phyloP scores from a whole-genome alignment of 2,329 filamentous ascomycete genomes.

The Ophiostoma novo-ulmi region DNA sequence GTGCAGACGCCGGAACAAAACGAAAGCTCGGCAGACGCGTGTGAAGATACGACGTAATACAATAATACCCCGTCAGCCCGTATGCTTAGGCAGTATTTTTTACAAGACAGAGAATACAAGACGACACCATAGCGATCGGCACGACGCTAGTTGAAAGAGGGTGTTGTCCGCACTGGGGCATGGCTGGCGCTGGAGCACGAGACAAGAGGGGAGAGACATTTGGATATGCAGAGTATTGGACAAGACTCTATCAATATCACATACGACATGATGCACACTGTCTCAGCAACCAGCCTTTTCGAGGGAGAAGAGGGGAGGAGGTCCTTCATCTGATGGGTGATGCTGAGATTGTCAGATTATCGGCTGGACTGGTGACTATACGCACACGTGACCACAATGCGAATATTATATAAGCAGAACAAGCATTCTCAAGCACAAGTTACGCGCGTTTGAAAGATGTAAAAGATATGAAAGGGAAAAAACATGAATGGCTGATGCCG shows the following conservation, averaged over 20 bases:
- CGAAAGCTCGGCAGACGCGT: background rate
- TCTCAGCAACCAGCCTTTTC: constrained; percentile 1
- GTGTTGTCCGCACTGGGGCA: background rate
- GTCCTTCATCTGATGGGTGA: background rate
- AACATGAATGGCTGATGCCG: background rate
- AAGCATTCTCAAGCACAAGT: background rate
- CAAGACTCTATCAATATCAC: constrained; percentile 1
- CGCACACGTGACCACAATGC: background rate
- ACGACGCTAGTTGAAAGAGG: constrained; percentile 8
- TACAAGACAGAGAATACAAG: too few relatives aligned
- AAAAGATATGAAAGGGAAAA: background rate
- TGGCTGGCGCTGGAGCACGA: constrained; percentile 4
- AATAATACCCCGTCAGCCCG: background rate
- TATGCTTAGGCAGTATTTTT: background rate
- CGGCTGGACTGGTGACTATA: background rate
- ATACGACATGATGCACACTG: constrained; percentile 7
- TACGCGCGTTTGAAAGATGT: background rate
- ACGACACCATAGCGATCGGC: background rate
- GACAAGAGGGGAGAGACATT: constrained; percentile 4
- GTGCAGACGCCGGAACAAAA: background rate
- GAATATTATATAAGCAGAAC: background rate
- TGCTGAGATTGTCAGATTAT: background rate
- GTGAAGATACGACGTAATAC: background rate
- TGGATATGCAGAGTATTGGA: background rate
- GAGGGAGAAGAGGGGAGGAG: background rate